Base-by-base conservation (phyloP, 306 rosid genomes). In the Ceratonia siliqua region DNA sequence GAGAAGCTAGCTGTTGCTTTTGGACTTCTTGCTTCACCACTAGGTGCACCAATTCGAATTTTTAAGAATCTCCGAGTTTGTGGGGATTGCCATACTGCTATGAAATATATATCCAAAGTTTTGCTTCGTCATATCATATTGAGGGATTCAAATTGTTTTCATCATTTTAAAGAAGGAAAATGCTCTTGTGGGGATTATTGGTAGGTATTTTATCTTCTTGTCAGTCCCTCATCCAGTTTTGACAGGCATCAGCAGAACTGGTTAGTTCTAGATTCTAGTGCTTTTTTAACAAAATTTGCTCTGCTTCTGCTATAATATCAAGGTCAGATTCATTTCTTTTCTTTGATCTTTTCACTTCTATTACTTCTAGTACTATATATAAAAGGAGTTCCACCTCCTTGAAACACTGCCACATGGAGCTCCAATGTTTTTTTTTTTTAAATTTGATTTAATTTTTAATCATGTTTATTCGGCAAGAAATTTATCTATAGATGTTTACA, bases 121-220 rank as follows among this genome's bases (percentile, higher is more conserved):
- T 85, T 77, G 32, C 22, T 54, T 55, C 74, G 94, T 42, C 94
- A 89, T 82, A 85, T 93, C 78, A 84, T 91, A 71, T 78, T 91
- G 87, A 91, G 97, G 83, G 97, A 93, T 87, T 87, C 92, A 42
- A 94, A 89, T 79, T 91, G 97, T 67, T 94, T 94, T 83, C 96
- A 89, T 82, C 97, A 91, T 86, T 91, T 91, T 70, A 87, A 72
- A 64, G 90, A 81, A 14, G 96, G 97, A 45, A 76, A 79, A 59
- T 91, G 98, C 83, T 88, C 97, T 21, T 94, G 97, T 87, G 92
- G 90, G 50, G 92, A 91, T 81, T 94, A 89, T 62, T 91, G 98
- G 97, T 91, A 93, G 85, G 41, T 54, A 28, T 70, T 54, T 54
- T 61, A 15, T 38, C 59, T 63, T 66, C 48, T 35, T 36, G 24